Evolutionary conservation across 139 green algal genomes (phyloP), one percentile per base, ranked within the genome.

Genomic region (Coelastrella sp.): DNA sequence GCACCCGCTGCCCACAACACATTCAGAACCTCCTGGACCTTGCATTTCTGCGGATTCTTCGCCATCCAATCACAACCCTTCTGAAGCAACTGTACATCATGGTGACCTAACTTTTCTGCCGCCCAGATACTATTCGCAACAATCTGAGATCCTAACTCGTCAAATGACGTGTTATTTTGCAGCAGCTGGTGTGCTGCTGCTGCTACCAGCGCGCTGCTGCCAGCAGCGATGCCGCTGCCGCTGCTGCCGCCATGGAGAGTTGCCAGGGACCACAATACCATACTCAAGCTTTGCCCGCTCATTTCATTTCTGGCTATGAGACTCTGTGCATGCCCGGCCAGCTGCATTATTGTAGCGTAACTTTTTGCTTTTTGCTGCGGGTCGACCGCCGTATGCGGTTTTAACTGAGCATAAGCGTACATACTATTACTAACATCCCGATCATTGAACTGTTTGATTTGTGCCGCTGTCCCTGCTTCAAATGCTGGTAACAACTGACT

Each of bases 21-120:
- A 59, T 91, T 91, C 68, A 91, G 57, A 7, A 88, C 80, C 80
- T 91, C 88, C 58, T 91, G 88, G 11, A 86, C 19, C 80, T 86
- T 91, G 74, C 73, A 83, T 4, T 77, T 68, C n/a, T 64, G 22
- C 13, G 23, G 19, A 20, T 79, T 68, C 3, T 54, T 7, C 19
- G 60, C 64, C 68, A 84, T 57, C 58, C 80, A 79, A 22, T 84
- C 71, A 13, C n/a, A 64, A 0, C 54, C 80, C 54, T 78, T 66
- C 20, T 79, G 20, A 68, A 91, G 80, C 88, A 91, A 59, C 71
- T 19, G 68, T 7, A 23, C 7, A 71, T 88, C 71, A 54, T 56
- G 17, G 0, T 59, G 20, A 23, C 68, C 80, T 3, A 87, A 19
- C 80, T 88, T 88, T 4, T 73, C 88, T 4, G 64, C 54, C 13